Evolutionary conservation across 2,329 filamentous ascomycete species (phyloP).

Genomic region (Hymenoscyphus occultus): DNA sequence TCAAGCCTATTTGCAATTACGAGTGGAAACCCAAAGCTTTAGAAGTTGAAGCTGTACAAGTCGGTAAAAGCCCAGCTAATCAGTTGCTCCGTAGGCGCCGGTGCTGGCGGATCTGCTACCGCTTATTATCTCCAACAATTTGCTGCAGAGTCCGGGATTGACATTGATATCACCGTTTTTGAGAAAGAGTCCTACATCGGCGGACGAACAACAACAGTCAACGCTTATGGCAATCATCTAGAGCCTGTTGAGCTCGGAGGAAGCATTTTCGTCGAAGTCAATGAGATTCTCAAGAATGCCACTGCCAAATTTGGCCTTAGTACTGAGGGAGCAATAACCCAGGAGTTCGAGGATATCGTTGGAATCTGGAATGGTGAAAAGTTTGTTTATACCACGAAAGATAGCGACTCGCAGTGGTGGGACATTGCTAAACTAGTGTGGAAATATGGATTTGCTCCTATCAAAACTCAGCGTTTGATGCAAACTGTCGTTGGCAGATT

Average conservation of each 20-base stretch:
- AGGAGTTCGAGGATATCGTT: conserved; percentile 46
- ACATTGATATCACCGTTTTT: conserved; percentile 80
- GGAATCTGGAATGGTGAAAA: conserved; percentile 80
- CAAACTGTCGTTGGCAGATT: conserved; percentile 70
- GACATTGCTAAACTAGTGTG: conserved; percentile 75
- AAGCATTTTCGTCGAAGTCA: conserved; percentile 85
- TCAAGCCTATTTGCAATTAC: neutral
- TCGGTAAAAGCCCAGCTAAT: conserved; percentile 6
- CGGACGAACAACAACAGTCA: conserved; percentile 81
- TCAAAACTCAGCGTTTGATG: conserved; percentile 70
- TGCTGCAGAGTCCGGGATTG: conserved; percentile 55
- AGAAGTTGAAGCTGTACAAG: neutral
- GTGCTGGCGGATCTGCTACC: conserved; percentile 80
- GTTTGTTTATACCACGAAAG: conserved; percentile 67
- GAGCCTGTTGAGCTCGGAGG: conserved; percentile 82
- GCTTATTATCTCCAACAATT: conserved; percentile 79
- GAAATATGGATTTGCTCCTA: conserved; percentile 79
- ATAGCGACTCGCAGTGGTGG: conserved; percentile 69
- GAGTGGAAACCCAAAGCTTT: neutral
- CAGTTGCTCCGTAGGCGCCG: conserved; percentile 62
- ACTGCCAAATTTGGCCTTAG: conserved; percentile 68
- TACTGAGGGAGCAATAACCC: conserved; percentile 45
- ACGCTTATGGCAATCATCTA: conserved; percentile 65
- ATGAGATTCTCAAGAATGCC: conserved; percentile 76
- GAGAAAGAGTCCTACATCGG: conserved; percentile 77